phyloP scores from a whole-genome alignment of 2,329 filamentous ascomycete genomes.

The Beauveria medogensis region DNA sequence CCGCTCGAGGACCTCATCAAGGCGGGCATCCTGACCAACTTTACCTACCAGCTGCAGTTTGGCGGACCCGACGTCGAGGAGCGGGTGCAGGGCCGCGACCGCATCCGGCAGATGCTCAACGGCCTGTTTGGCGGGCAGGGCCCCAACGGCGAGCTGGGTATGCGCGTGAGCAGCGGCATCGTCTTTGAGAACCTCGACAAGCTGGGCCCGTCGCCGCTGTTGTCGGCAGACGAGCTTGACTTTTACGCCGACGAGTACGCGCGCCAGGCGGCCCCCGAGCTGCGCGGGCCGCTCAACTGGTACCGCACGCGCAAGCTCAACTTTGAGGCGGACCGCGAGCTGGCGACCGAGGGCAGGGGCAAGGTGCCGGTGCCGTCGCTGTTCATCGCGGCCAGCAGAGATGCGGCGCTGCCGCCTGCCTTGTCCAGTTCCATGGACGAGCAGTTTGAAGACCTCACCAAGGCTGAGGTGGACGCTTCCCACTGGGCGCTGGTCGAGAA shows the following conservation, averaged over 20 bases:
- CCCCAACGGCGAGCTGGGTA: slow-evolving; percentile 45
- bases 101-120: slow-evolving; percentile 62
- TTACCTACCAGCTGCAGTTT: slow-evolving; percentile 79
- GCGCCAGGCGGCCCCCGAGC: slow-evolving; percentile 46
- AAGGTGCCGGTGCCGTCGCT: slow-evolving; percentile 56
- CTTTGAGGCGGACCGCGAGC: slow-evolving; percentile 53
- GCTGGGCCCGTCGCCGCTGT: slow-evolving; percentile 47
- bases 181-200: slow-evolving; percentile 53
- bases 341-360: slow-evolving; percentile 28
- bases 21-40: slow-evolving; percentile 51
- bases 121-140: slow-evolving; percentile 61
- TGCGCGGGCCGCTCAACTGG: slow-evolving; percentile 81
- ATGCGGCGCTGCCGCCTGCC: slow-evolving; percentile 62
- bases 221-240: slow-evolving; percentile 63
- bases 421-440: slow-evolving; percentile 67
- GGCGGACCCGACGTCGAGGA: slow-evolving; percentile 58
- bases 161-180: slow-evolving; percentile 55
- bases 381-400: slow-evolving; percentile 64
- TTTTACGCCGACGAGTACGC: slow-evolving; percentile 68
- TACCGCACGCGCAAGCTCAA: slow-evolving; percentile 71
- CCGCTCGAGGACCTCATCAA: slow-evolving; percentile 53
- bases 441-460: slow-evolving; percentile 55
- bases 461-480: slow-evolving; percentile 55
- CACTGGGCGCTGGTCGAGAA: slow-evolving; percentile 83
- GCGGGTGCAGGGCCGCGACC: slow-evolving; percentile 46